Evolutionary conservation across 164 flowering plant species (phyloP).

Genomic region (Houttuynia cordata): DNA sequence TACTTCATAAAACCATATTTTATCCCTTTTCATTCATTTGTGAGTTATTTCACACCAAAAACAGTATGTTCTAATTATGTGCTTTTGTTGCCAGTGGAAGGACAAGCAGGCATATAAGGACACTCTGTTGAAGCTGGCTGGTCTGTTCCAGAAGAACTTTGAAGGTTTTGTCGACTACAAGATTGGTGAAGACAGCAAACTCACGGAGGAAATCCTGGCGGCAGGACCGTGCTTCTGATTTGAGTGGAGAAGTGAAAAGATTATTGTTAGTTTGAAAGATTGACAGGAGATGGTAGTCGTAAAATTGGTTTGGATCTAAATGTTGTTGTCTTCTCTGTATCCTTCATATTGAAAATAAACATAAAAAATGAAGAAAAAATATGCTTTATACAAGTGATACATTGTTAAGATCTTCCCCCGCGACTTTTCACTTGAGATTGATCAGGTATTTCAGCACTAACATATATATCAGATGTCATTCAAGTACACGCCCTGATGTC

Average conservation of each 20-base stretch:
- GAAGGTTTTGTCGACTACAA: constrained; percentile 58
- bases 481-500: too few species aligned
- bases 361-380: not conserved
- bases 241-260: not conserved
- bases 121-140: constrained; percentile 67
- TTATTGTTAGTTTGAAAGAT: not conserved
- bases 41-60: too few species aligned
- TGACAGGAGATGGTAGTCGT: not conserved
- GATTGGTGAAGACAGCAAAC: constrained; percentile 69
- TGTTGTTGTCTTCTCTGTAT: not conserved
- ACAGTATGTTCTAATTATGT: not conserved
- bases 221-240: constrained; percentile 78
- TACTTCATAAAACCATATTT: not conserved
- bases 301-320: too few species aligned
- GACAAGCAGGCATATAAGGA: constrained; percentile 70
- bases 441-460: too few species aligned
- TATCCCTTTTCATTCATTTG: too few species aligned
- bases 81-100: constrained; percentile 48
- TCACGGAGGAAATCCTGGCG: constrained; percentile 76
- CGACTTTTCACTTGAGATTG: not conserved
- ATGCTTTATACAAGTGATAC: not conserved
- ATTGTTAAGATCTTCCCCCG: not conserved
- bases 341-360: not conserved
- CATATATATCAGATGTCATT: too few species aligned
- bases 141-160: constrained; percentile 84